A percentile compares a stretch with the other conserved stretches of the same genome.
phyloP scores from a whole-genome alignment of 1,139 yeast species.

The Kluyveromyces sp. region DNA sequence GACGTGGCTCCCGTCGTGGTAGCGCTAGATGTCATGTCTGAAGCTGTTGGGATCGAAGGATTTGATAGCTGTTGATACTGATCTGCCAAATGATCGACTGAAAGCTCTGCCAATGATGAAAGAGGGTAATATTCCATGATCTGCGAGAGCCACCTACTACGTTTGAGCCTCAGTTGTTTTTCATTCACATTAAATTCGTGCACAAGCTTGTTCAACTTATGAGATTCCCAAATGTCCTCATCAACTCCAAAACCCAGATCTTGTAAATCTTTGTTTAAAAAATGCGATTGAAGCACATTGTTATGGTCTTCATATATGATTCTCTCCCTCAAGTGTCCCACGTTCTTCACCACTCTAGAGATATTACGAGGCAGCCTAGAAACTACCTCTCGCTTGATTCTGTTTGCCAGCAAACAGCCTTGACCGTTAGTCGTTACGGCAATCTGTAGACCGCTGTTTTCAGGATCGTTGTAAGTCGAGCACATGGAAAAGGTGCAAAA shows the following conservation, averaged over 20 bases:
- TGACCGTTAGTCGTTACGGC: conserved; percentile 85
- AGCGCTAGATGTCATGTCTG: not conserved
- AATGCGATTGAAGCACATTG: conserved; percentile 16
- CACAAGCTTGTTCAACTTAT: conserved; percentile 54
- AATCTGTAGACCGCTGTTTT: conserved; percentile 52
- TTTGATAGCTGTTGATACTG: conserved; percentile 7
- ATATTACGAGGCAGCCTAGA: conserved; percentile 61
- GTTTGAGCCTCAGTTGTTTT: conserved; percentile 47
- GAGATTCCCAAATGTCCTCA: conserved; percentile 61
- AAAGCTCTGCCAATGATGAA: conserved; percentile 42
- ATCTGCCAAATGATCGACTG: conserved; percentile 22
- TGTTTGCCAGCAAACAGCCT: conserved; percentile 80
- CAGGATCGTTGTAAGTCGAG: conserved; percentile 65
- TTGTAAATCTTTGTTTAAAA: conserved; percentile 18
- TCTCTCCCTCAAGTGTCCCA: conserved; percentile 56
- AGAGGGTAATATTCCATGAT: conserved; percentile 89
- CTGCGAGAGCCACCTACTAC: conserved; percentile 83
- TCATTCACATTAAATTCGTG: conserved; percentile 51
- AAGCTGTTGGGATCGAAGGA: not conserved
- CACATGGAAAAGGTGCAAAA: conserved; percentile 69
- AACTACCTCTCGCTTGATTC: conserved; percentile 70
- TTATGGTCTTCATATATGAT: conserved; percentile 49
- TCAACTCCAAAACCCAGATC: conserved; percentile 48
- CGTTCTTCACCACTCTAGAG: conserved; percentile 57
- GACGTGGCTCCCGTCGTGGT: not conserved